A percentile compares a stretch with the other conserved stretches of the same genome.
Conservation (phyloP, 176 grass and related monocot species). For the Oryza glaberrima region DNA sequence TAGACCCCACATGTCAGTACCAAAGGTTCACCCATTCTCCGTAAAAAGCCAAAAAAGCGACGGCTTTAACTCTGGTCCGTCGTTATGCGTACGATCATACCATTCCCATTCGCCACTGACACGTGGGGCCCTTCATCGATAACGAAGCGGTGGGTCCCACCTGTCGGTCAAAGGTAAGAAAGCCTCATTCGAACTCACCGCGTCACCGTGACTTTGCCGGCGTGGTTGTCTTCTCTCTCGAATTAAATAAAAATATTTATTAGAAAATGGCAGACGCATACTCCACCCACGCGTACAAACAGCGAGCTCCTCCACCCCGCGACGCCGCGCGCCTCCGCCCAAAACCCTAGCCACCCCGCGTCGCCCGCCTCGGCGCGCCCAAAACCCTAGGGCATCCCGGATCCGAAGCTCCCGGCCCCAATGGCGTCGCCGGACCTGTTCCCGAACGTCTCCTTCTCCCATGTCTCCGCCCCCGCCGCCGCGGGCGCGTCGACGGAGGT, state of each 20-base stretch:
- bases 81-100: not conserved
- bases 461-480: conserved; percentile 44
- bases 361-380: conserved; percentile 18
- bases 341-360: conserved; percentile 50
- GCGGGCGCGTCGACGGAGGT: conserved; percentile 8
- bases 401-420: conserved; percentile 7
- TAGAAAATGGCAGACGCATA: not conserved
- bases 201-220: not conserved
- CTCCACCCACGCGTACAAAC: conserved; percentile 47
- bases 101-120: accelerated
- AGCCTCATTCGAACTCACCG: not conserved
- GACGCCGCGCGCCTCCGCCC: not conserved
- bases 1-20: not conserved
- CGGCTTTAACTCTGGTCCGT: not conserved
- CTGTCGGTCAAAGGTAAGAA: accelerated
- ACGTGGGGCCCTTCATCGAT: not conserved
- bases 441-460: conserved; percentile 58
- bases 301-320: conserved; percentile 13
- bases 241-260: not conserved
- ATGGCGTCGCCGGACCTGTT: conserved; percentile 63
- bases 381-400: conserved; percentile 34
- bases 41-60: not conserved
- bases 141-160: accelerated
- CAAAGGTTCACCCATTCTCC: too few species aligned
- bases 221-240: conserved; percentile 10